Evolutionary conservation across 1,284 basidiomycete species (phyloP), one percentile per base, ranked within the genome.

Genomic region (Ceratobasidium sp.): DNA sequence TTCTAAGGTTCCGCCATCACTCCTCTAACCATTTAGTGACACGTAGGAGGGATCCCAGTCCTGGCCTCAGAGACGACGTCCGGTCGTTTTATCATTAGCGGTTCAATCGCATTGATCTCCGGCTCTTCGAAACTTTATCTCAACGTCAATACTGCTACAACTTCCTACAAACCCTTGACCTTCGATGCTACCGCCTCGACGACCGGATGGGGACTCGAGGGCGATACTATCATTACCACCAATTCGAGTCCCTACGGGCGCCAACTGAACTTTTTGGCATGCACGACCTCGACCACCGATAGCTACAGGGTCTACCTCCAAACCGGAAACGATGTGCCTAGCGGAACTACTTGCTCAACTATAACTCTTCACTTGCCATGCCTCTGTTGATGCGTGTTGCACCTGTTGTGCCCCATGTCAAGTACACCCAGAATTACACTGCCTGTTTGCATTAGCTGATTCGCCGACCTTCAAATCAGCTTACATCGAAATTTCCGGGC

Each of bases 191-290:
- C 86, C 0, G 86, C 88, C 33, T 84, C 82, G 17, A 89, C 87
- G 41, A 87, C 85, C 8, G 83, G 87, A 77, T 89, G 88, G 88
- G 86, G 84, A 44, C 82, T 89, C 53, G 88, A 89, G 78, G 88
- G 88, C 15, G 88, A 89, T 78, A 89, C 88, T 22, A 89, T 89
- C 78, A 87, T 89, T 78, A 78, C 78, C 19, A 73, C 63, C 8
- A 69, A 63, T 27, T 71, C 71, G 27, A 75, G 74, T 57, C 29
- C 57, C 11, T 87, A 85, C 41, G 87, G 85, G 8, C 80, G 80
- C 73, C 85, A 87, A 80, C 84, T 88, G 62, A 89, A 89, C 78
- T 89, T 89, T 81, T 80, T 89, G 41, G 87, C 86, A 19, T 89
- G 88, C 78, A 78, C 85, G 27, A 86, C 85, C 31, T 84, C 79